A percentile compares a stretch with the other conserved stretches of the same genome.
Conservation (phyloP, 2,329 filamentous ascomycete genomes). For the Calycina herbarum region DNA sequence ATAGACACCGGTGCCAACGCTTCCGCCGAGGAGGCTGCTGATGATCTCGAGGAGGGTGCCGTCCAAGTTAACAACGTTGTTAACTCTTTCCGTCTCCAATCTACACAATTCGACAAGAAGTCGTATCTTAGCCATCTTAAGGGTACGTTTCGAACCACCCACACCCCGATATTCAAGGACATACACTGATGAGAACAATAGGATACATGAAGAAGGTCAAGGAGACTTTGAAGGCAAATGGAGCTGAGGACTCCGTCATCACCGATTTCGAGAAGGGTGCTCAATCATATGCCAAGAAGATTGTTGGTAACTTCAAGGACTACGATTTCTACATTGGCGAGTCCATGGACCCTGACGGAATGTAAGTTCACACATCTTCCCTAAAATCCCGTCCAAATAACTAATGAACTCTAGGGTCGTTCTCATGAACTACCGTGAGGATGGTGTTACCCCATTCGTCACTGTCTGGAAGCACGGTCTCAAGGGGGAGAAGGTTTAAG, state of each 20-base stretch:
- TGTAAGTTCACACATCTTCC: conserved; percentile 58
- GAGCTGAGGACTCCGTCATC: conserved; percentile 64
- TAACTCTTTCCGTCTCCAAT: conserved; percentile 84
- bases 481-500: conserved; percentile 86
- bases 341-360: conserved; percentile 89
- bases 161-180: conserved; percentile 8
- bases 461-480: conserved; percentile 96
- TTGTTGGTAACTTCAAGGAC: conserved; percentile 87
- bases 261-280: conserved; percentile 80
- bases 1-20: conserved; percentile 91
- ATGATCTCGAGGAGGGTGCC: conserved; percentile 67
- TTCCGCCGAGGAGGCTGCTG: conserved; percentile 86
- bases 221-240: conserved; percentile 62
- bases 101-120: conserved; percentile 85
- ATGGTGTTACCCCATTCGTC: conserved; percentile 86
- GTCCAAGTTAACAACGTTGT: conserved; percentile 90
- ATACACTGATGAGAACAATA: conserved; percentile 39
- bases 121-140: conserved; percentile 81
- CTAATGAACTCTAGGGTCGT: conserved; percentile 61
- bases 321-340: conserved; percentile 93
- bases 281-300: conserved; percentile 71
- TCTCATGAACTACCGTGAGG: conserved; percentile 96
- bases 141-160: conserved; percentile 52
- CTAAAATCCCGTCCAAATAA: conserved; percentile 11
- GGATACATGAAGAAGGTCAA: conserved; percentile 93